Percentiles rank a stretch among this genome's conserved stretches.
phyloP scores from a whole-genome alignment of 2,329 filamentous ascomycete genomes.

The Fusarium pseudocircinatum region DNA sequence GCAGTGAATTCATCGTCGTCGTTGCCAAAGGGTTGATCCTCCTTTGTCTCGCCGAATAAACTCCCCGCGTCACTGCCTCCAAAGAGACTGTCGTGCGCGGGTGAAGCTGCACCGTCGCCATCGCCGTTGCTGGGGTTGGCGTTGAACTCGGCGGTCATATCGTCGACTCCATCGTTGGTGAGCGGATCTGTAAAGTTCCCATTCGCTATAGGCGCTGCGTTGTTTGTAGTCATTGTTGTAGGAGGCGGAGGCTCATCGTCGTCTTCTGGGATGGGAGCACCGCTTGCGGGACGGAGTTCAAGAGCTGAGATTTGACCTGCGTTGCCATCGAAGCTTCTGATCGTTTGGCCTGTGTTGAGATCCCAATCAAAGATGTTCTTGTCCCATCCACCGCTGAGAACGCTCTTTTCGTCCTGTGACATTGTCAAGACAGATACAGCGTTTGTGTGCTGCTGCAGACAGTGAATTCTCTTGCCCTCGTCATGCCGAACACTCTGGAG shows the following conservation, averaged over 20 bases:
- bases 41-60: slow-evolving; percentile 81
- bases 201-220: slow-evolving; percentile 67
- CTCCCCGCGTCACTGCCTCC: slow-evolving; percentile 82
- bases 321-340: slow-evolving; percentile 78
- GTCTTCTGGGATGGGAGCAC: slow-evolving; percentile 78
- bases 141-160: slow-evolving; percentile 38
- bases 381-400: slow-evolving; percentile 96
- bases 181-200: slow-evolving; percentile 51
- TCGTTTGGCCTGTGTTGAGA: slow-evolving; percentile 82
- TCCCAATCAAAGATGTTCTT: slow-evolving; percentile 96
- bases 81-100: slow-evolving; percentile 82
- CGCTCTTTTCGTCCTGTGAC: slow-evolving; percentile 83
- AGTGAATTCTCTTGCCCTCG: slow-evolving; percentile 88
- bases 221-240: slow-evolving; percentile 82
- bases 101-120: slow-evolving; percentile 65
- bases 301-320: slow-evolving; percentile 88
- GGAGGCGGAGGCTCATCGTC: slow-evolving; percentile 68
- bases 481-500: slow-evolving; percentile 93
- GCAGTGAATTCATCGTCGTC: slow-evolving; percentile 87
- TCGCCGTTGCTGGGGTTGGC: slow-evolving; percentile 49
- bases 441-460: slow-evolving; percentile 84
- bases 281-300: slow-evolving; percentile 82
- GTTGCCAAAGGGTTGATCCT: slow-evolving; percentile 73
- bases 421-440: slow-evolving; percentile 89
- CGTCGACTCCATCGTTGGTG: slow-evolving; percentile 23